Conservation (phyloP, 805 yeast genomes). For the Metschnikowia noctiluminum region DNA sequence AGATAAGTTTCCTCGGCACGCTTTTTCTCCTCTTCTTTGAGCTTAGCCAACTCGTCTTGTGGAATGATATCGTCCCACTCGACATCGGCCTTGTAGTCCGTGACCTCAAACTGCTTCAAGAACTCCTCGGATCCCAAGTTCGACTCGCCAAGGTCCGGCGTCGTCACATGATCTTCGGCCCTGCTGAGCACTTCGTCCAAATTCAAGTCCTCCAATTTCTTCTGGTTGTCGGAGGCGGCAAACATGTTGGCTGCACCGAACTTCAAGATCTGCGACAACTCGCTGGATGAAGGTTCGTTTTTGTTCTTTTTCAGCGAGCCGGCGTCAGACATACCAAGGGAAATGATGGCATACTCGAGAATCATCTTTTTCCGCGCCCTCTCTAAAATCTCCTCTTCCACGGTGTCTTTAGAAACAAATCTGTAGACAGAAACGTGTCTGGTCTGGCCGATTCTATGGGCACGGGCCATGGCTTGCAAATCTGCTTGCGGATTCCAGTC, state of each 20-base stretch:
- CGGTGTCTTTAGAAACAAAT: slow-evolving; percentile 96
- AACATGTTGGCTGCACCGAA: slow-evolving; percentile 99
- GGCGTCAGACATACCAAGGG: slow-evolving; percentile 89
- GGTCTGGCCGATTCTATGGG: slow-evolving; percentile 99
- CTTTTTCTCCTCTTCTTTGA: slow-evolving; percentile 88
- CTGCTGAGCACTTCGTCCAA: slow-evolving; percentile 93
- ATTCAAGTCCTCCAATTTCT: slow-evolving; percentile 90
- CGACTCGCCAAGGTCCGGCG: slow-evolving; percentile 96
- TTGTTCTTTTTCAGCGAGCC: slow-evolving; percentile 47
- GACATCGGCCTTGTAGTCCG: slow-evolving; percentile 96
- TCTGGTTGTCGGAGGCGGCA: slow-evolving; percentile 90
- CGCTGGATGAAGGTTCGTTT: slow-evolving; percentile 77
- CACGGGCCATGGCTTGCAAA: slow-evolving; percentile 99
- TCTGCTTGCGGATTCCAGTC: slow-evolving; percentile 99
- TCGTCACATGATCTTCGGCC: slow-evolving; percentile 95
- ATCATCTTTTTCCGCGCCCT: slow-evolving; percentile 98
- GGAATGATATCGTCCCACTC: slow-evolving; percentile 99
- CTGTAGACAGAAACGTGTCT: slow-evolving; percentile 96
- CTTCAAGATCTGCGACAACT: slow-evolving; percentile 87
- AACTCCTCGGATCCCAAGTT: slow-evolving; percentile 98
- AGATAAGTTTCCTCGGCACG: slow-evolving; percentile 81
- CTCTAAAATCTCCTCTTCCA: slow-evolving; percentile 95
- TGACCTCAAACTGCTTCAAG: slow-evolving; percentile 93
- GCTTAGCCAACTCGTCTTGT: slow-evolving; percentile 80
- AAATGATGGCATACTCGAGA: slow-evolving; percentile 94